A percentile compares a stretch with the other conserved stretches of the same genome.
Conservation (phyloP, 352 stramenopile species). For the Pythium catenulatum region DNA sequence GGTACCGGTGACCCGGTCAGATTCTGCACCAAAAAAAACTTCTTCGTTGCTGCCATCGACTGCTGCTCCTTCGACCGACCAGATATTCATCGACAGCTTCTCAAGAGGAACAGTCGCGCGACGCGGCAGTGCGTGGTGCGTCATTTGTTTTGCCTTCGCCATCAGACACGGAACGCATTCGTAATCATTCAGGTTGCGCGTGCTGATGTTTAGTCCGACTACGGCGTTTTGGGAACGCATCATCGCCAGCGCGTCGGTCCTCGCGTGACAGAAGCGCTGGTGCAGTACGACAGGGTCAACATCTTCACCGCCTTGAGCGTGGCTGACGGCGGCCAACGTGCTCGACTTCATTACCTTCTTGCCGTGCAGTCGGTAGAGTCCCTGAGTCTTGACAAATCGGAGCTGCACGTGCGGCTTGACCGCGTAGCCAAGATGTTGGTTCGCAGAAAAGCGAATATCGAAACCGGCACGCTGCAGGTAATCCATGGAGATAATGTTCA, state of each 20-base stretch:
- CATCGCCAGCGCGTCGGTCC: neutral
- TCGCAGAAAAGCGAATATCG: neutral
- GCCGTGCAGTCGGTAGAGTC: neutral
- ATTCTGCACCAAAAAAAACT: no score
- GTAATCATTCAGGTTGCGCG: neutral
- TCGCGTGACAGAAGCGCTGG: neutral
- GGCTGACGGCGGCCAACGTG: neutral
- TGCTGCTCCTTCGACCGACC: neutral
- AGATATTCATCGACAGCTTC: neutral
- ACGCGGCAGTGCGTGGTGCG: neutral
- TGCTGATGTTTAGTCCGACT: constrained; percentile 2
- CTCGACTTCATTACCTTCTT: neutral
- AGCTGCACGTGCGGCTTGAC: neutral
- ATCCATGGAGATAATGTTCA: constrained; percentile 10
- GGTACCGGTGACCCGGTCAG: no score
- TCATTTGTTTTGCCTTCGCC: neutral
- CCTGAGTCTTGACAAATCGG: neutral
- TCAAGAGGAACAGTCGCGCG: neutral
- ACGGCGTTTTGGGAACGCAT: neutral
- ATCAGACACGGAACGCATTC: constrained; percentile 15
- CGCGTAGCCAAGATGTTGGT: neutral
- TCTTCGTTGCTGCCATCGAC: neutral
- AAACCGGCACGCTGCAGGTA: neutral
- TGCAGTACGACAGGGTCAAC: neutral
- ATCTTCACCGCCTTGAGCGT: neutral